Percentiles rank a stretch among this genome's conserved stretches.
Evolutionary conservation across 176 grass and related monocot genomes (phyloP).

Genomic region (Musa schizocarpa): DNA sequence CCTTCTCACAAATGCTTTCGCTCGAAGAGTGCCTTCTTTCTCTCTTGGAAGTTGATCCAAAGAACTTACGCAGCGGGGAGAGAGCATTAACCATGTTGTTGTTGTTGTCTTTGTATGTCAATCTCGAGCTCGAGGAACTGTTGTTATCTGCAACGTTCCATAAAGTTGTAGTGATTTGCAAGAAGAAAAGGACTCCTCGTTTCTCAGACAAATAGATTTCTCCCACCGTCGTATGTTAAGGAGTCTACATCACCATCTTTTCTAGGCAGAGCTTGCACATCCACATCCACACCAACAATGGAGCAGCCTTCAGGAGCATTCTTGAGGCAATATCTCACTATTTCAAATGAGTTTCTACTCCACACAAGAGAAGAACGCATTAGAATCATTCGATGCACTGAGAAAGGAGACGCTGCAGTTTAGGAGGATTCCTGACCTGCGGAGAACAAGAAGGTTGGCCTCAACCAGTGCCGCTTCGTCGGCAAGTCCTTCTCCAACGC

Average conservation of each 20-base stretch:
- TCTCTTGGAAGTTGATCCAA: slow-evolving; percentile 48
- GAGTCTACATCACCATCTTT: slow-evolving; percentile 23
- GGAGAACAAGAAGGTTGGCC: slow-evolving; percentile 58
- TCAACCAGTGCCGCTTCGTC: slow-evolving; percentile 49
- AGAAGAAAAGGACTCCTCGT: neutral
- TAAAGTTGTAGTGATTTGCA: neutral
- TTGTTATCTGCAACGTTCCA: slow-evolving; percentile 20
- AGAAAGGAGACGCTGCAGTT: neutral
- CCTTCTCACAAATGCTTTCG: slow-evolving; percentile 39
- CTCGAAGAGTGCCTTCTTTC: slow-evolving; percentile 29
- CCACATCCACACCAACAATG: slow-evolving; percentile 39
- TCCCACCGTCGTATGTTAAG: slow-evolving; percentile 46
- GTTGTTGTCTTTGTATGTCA: slow-evolving; percentile 3
- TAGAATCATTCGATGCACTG: neutral
- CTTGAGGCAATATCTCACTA: slow-evolving; percentile 60
- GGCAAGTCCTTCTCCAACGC: slow-evolving; percentile 58
- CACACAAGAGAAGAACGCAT: neutral
- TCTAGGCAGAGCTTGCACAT: slow-evolving; percentile 31
- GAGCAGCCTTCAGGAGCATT: slow-evolving; percentile 66
- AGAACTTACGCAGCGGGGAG: slow-evolving; percentile 47
- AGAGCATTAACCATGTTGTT: slow-evolving; percentile 14
- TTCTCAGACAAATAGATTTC: neutral
- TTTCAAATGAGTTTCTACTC: slow-evolving; percentile 58
- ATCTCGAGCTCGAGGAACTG: slow-evolving; percentile 48
- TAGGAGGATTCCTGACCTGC: slow-evolving; percentile 53